Base-by-base conservation (phyloP, 2,329 filamentous ascomycete genomes). In the Zymoseptoria tritici region DNA sequence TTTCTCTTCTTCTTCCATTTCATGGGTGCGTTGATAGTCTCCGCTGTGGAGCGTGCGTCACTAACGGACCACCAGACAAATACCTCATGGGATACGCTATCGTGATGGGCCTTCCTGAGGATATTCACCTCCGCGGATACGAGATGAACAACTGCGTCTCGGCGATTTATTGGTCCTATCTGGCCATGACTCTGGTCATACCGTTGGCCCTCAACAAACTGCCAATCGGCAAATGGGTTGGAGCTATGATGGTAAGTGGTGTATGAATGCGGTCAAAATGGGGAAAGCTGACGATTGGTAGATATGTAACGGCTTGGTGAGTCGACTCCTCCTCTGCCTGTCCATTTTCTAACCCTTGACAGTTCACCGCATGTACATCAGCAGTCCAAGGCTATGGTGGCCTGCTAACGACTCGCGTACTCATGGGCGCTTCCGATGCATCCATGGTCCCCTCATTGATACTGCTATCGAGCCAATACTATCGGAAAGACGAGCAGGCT, bases 31-130 rank as follows among this genome's bases (percentile, higher is more conserved):
- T 11, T 51, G 49, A 3, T 19, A n/a, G 9, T 20, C 9, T 51
- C 49, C 1, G 9, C 9, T 11, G 3, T 51, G 2, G 4, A n/a
- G 31, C n/a, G 5, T 5, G 13, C 49, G 9, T 11, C 51, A 24
- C 51, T 53, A 20, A 53, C 51, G 9, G 6, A 16, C 51, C 20
- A 11, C 9, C 51, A 53, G 51, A 53, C 51, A 53, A 53, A 53
- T 53, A 53, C n/a, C 51, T 53, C 20, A n/a, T 53, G 51, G 21
- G 51, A n/a, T 88, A 88, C 67, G 84, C 83, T 19, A 82, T 81
- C 60, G 83, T 88, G 56, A 88, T 88, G 85, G 84, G 84, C 2
- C 70, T 89, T 6, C 62, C 64, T 8, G 54, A 64, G 22, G 64
- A 66, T 13, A 50, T 66, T 5, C 55, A 60, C 5, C 58, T 66